Conservation (phyloP, 139 green algal species). For the Chlorella sp. region DNA sequence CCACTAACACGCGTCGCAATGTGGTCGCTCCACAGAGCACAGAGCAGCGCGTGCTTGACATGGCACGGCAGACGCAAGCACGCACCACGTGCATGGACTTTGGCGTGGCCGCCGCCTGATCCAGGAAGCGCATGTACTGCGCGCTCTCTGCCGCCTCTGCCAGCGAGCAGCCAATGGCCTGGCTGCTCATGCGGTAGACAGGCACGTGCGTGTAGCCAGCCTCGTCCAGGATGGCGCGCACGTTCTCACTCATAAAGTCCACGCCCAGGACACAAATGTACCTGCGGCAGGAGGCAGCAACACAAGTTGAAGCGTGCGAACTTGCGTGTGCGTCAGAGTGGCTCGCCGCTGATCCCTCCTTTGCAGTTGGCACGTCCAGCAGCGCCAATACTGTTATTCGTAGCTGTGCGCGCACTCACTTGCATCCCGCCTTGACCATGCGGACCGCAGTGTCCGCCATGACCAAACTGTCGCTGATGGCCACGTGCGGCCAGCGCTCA, state of each 20-base stretch:
- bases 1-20: too few relatives aligned
- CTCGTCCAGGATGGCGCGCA: conserved; percentile 91
- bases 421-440: conserved; percentile 85
- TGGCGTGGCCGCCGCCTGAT: conserved; percentile 29
- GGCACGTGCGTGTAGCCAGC: conserved; percentile 25
- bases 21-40: too few relatives aligned
- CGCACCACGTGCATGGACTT: conserved; percentile 83
- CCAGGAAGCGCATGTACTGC: conserved; percentile 59
- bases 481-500: conserved; percentile 88
- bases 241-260: conserved; percentile 99
- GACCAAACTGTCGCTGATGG: conserved; percentile 93
- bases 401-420: too few relatives aligned
- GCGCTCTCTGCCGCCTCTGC: conserved; percentile 85
- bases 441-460: conserved; percentile 80
- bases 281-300: conserved; percentile 10
- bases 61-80: too few relatives aligned
- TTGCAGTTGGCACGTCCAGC: too few relatives aligned
- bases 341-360: too few relatives aligned
- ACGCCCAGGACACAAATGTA: conserved; percentile 89
- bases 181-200: conserved; percentile 84
- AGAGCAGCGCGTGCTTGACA: too few relatives aligned
- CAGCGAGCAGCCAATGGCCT: conserved; percentile 91
- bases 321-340: too few relatives aligned
- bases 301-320: too few relatives aligned
- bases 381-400: too few relatives aligned